These are phyloP conservation scores for Auricularia auricula-judae DNA, from an alignment of 768 basidiomycete genomes.

Conservation along the genomic window DNA sequence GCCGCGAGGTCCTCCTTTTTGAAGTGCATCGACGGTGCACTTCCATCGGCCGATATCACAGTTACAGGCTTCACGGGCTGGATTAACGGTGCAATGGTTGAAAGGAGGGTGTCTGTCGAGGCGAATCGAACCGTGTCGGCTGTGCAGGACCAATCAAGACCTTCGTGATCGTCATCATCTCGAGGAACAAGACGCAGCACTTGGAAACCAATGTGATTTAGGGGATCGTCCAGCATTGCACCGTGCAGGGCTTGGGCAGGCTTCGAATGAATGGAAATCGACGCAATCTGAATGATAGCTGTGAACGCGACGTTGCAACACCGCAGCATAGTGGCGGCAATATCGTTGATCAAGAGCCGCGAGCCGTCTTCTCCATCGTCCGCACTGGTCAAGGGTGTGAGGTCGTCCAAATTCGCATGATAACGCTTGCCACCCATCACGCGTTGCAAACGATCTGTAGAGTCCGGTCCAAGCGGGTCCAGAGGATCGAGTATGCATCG, in stretches of 20 bases:
- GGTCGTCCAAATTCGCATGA: background rate
- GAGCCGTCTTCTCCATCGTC: too few relatives aligned
- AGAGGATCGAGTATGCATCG: background rate
- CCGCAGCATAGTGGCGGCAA: background rate
- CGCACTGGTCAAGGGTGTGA: too few relatives aligned
- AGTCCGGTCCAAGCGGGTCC: background rate
- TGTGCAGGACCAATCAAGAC: background rate
- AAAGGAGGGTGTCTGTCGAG: background rate
- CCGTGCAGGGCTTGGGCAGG: background rate
- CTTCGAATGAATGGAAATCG: background rate
- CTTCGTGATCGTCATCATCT: background rate
- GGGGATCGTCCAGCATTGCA: background rate
- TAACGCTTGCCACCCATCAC: background rate
- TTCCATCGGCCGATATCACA: background rate
- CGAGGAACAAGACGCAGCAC: background rate
- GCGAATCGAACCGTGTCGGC: background rate
- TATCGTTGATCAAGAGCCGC: background rate
- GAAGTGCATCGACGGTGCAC: background rate
- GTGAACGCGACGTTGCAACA: background rate
- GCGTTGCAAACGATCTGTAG: background rate
- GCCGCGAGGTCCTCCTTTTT: background rate
- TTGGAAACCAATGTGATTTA: background rate
- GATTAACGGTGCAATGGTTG: background rate
- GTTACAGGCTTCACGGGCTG: background rate
- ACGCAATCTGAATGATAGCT: background rate